A percentile compares a stretch with the other conserved stretches of the same genome.
These are phyloP conservation scores for Lathyrus oleraceus DNA, from an alignment of 306 rosid species.

Conservation along the genomic window DNA sequence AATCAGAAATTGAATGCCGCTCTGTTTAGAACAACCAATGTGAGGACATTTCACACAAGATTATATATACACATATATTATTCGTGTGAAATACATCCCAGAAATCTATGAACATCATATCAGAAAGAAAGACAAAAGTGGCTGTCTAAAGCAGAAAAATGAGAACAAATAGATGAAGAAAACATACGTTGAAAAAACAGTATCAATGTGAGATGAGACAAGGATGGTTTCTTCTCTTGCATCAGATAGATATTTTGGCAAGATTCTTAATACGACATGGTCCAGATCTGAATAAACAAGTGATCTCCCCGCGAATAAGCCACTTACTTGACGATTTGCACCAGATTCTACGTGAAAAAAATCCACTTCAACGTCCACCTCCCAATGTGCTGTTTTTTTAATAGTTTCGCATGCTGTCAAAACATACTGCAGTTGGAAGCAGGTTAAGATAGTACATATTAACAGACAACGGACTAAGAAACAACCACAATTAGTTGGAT, in stretches of 20 bases:
- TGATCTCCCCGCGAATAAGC: constrained; percentile 77
- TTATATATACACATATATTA: not conserved
- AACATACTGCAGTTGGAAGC: constrained; percentile 69
- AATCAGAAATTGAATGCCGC: not conserved
- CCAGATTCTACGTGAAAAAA: constrained; percentile 70
- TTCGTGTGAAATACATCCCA: not conserved
- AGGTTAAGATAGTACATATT: constrained; percentile 27
- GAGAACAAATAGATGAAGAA: constrained; percentile 38
- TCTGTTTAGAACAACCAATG: not conserved
- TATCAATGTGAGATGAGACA: constrained; percentile 94
- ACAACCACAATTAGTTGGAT: constrained; percentile 17
- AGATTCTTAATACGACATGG: constrained; percentile 68
- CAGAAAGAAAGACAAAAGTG: constrained; percentile 14
- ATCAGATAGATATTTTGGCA: constrained; percentile 72
- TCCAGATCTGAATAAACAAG: constrained; percentile 79
- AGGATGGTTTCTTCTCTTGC: constrained; percentile 79
- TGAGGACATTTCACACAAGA: not conserved
- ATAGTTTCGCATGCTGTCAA: constrained; percentile 63
- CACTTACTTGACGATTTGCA: constrained; percentile 61
- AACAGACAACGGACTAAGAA: constrained; percentile 6
- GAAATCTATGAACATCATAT: not conserved
- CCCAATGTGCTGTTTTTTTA: constrained; percentile 89
- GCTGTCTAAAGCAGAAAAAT: constrained; percentile 25
- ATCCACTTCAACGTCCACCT: constrained; percentile 94
- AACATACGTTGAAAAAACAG: constrained; percentile 89